Evolutionary conservation across 2,329 filamentous ascomycete genomes (phyloP).

Genomic region (Macrophomina pseudophaseolina): DNA sequence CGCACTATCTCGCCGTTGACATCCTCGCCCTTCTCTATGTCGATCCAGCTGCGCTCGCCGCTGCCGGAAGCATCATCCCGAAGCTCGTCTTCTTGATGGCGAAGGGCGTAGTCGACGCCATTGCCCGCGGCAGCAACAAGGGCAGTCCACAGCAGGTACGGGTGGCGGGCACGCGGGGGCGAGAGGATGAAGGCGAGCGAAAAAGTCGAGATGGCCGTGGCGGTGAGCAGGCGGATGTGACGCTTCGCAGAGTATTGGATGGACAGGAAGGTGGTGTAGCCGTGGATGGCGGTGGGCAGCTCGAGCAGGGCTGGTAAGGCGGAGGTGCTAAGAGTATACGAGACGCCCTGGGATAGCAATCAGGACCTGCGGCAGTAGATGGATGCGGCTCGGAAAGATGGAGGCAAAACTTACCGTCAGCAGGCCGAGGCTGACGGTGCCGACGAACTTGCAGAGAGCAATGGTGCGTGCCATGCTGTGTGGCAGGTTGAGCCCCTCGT

Average conservation of each 20-base stretch:
- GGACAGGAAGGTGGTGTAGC: conserved; percentile 68
- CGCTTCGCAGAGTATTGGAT: conserved; percentile 65
- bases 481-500: conserved; percentile 16
- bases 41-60: conserved; percentile 32
- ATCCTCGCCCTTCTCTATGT: conserved; percentile 42
- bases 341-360: conserved; percentile 70
- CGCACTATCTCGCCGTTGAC: conserved; percentile 59
- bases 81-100: conserved; percentile 22
- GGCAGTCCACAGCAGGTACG: conserved; percentile 87
- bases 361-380: neutral
- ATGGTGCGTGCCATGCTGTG: conserved; percentile 70
- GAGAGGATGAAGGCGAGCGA: conserved; percentile 79
- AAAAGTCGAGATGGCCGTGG: conserved; percentile 73
- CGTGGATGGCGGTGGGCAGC: conserved; percentile 75
- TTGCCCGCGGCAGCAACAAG: conserved; percentile 62
- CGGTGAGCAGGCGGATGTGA: conserved; percentile 70
- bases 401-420: conserved; percentile 70
- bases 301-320: conserved; percentile 80
- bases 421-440: conserved; percentile 85
- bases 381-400: conserved; percentile 4
- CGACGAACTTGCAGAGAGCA: conserved; percentile 87
- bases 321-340: conserved; percentile 79
- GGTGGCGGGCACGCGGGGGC: conserved; percentile 76
- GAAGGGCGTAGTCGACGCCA: conserved; percentile 43
- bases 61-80: conserved; percentile 16